These are phyloP conservation scores for Exophiala spinifera DNA, from an alignment of 2,329 filamentous ascomycete genomes.

Conservation along the genomic window DNA sequence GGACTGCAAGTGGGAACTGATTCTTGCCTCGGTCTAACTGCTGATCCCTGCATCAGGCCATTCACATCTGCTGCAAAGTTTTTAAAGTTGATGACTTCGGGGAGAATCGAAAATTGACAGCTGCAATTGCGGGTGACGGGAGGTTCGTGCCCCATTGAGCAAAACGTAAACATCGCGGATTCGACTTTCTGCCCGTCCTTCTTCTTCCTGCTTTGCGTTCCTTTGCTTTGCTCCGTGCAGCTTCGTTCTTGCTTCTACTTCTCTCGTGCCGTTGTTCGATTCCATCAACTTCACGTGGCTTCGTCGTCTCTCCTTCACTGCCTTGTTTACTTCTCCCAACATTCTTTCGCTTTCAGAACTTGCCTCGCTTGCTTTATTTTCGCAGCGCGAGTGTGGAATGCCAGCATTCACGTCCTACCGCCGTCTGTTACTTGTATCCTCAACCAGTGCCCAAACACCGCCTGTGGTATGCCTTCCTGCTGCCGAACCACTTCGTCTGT, in stretches of 20 bases:
- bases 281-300: background rate
- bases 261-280: background rate
- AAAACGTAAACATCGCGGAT: conserved; percentile 10
- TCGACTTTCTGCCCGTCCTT: background rate
- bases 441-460: background rate
- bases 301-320: background rate
- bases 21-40: too few species aligned
- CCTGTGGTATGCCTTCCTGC: conserved; percentile 18
- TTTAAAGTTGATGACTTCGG: background rate
- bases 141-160: conserved; percentile 3
- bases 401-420: conserved; percentile 11
- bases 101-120: background rate
- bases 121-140: background rate
- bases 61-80: background rate
- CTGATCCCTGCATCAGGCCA: background rate
- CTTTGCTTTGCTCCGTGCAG: background rate
- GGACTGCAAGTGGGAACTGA: too few species aligned
- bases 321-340: conserved; percentile 7
- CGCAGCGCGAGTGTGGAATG: conserved; percentile 24
- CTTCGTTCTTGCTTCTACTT: background rate
- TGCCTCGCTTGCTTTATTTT: conserved; percentile 10
- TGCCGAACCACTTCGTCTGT: conserved; percentile 10
- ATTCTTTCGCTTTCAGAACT: conserved; percentile 22
- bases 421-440: conserved; percentile 6
- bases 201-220: too few species aligned